Evolutionary conservation across 2,329 filamentous ascomycete species (phyloP).

Genomic region (Kalaharituber pfeilii): DNA sequence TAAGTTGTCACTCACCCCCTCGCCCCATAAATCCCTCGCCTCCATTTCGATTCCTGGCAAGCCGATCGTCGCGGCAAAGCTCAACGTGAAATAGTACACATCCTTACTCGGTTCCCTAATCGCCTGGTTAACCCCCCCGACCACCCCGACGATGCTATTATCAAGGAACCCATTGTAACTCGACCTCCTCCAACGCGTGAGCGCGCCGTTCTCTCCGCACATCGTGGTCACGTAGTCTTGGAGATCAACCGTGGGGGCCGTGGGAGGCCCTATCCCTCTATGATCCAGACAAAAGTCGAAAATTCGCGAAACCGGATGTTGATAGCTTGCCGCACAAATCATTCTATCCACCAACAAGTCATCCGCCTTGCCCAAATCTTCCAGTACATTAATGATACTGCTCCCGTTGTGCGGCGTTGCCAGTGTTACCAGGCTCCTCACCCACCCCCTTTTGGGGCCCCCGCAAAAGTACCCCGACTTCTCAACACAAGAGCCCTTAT

Average conservation of each 20-base stretch:
- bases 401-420: conserved; percentile 3
- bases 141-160: conserved; percentile 5
- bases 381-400: conserved; percentile 3
- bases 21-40: no score
- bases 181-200: conserved; percentile 1
- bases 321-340: neutral
- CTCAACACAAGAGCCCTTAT: neutral
- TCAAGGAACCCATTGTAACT: conserved; percentile 6
- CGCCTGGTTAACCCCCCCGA: neutral
- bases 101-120: neutral
- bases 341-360: neutral
- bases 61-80: conserved; percentile 2
- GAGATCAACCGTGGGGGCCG: neutral
- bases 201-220: neutral
- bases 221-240: neutral
- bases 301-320: neutral
- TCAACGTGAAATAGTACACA: conserved; percentile 6
- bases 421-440: conserved; percentile 2
- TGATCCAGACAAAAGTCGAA: conserved; percentile 7
- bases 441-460: conserved; percentile 1
- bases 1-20: no score
- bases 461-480: neutral
- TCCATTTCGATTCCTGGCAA: neutral
- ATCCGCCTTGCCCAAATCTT: neutral
- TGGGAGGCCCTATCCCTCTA: conserved; percentile 1